Percentiles rank a stretch among this genome's conserved stretches.
These are phyloP conservation scores for Martensiomyces pterosporus DNA, from an alignment of 192 early-diverging fungal genomes.

Conservation along the genomic window DNA sequence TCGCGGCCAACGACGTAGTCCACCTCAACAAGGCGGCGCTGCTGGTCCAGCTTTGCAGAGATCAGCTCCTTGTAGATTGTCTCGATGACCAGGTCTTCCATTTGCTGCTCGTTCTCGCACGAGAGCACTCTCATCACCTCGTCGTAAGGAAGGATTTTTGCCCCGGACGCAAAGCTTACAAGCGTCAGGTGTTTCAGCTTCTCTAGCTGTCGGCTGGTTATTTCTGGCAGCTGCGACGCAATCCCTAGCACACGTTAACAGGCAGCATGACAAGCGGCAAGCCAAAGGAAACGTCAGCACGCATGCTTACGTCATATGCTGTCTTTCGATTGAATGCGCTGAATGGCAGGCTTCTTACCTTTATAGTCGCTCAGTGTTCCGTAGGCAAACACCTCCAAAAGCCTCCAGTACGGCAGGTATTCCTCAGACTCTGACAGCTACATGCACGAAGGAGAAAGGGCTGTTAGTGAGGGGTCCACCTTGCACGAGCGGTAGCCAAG, in stretches of 20 bases:
- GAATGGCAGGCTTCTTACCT: too few species aligned
- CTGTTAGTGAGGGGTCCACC: not conserved
- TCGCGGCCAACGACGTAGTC: conserved; percentile 43
- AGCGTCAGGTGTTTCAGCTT: conserved; percentile 43
- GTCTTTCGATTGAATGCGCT: too few species aligned
- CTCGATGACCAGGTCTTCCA: conserved; percentile 46
- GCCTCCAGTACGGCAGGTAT: conserved; percentile 15
- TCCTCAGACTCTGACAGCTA: conserved; percentile 27
- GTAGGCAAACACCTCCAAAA: conserved; percentile 35
- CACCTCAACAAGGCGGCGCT: conserved; percentile 35
- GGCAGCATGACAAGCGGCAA: too few species aligned
- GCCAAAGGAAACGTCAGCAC: too few species aligned
- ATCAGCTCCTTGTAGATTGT: conserved; percentile 39
- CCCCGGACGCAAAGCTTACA: conserved; percentile 24
- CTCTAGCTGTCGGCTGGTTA: conserved; percentile 15
- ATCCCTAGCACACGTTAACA: conserved; percentile 4
- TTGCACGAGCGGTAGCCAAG: not conserved
- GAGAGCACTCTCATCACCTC: conserved; percentile 25
- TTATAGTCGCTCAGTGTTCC: conserved; percentile 30
- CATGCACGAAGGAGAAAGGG: not conserved
- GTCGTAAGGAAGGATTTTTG: conserved; percentile 31
- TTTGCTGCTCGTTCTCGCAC: conserved; percentile 27
- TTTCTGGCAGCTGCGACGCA: conserved; percentile 20
- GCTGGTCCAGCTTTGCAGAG: conserved; percentile 41
- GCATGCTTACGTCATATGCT: too few species aligned